Evolutionary conservation across 768 basidiomycete genomes (phyloP).

Genomic region (Suillus sp.): DNA sequence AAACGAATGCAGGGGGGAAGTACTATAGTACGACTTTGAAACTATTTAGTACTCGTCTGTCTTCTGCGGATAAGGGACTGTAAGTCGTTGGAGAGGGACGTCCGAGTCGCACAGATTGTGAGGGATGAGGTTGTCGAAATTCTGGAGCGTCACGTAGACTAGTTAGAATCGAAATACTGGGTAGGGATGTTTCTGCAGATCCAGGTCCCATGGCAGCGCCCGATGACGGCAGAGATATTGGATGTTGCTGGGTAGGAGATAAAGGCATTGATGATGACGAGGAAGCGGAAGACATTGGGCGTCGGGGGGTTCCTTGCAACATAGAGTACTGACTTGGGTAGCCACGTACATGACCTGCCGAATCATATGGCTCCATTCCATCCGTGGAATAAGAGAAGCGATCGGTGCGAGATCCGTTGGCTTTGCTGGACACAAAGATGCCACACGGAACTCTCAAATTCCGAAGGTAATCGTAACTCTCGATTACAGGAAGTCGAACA

Average conservation of each 20-base stretch:
- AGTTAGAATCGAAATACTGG: slow-evolving; percentile 25
- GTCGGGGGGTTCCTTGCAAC: slow-evolving; percentile 18
- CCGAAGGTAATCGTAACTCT: slow-evolving; percentile 74
- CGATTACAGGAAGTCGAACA: slow-evolving; percentile 67
- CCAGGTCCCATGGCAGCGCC: slow-evolving; percentile 11
- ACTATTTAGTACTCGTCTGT: slow-evolving; percentile 57
- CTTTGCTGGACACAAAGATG: slow-evolving; percentile 73
- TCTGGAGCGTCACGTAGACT: slow-evolving; percentile 11
- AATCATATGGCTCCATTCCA: slow-evolving; percentile 21
- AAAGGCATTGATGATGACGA: slow-evolving; percentile 18
- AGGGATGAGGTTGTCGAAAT: slow-evolving; percentile 7
- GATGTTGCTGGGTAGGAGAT: slow-evolving; percentile 18
- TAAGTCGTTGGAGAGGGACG: slow-evolving; percentile 32
- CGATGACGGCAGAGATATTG: slow-evolving; percentile 12
- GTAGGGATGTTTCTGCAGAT: slow-evolving; percentile 22
- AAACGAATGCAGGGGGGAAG: slow-evolving; percentile 3
- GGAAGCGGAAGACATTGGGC: slow-evolving; percentile 20
- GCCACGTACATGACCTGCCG: slow-evolving; percentile 10
- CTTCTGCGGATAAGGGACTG: slow-evolving; percentile 53
- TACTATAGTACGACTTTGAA: slow-evolving; percentile 54
- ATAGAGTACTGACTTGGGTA: slow-evolving; percentile 16
- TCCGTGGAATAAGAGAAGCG: slow-evolving; percentile 21
- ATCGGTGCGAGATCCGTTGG: slow-evolving; percentile 36
- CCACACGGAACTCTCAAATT: slow-evolving; percentile 67
- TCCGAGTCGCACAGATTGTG: slow-evolving; percentile 23